Evolutionary conservation across 768 basidiomycete species (phyloP), one percentile per base, ranked within the genome.

Genomic region (Rubroboletus pulcherrimus): DNA sequence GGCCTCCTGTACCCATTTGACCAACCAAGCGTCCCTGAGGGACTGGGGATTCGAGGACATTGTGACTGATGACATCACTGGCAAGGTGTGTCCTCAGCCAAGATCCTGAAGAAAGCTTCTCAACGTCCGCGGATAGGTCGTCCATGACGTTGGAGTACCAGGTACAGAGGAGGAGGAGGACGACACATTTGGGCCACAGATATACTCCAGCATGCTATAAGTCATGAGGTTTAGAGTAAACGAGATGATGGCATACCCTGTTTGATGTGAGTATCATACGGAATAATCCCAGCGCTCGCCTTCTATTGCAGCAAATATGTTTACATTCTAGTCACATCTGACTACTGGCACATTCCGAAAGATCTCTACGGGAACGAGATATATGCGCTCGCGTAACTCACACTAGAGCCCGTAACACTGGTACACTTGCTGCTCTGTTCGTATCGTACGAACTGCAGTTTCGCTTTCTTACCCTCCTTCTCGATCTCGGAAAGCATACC

Each of bases 331-430:
- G 21, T 52, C 39, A 35, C 24, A 49, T 44, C 14, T 39, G 43
- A 38, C 39, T 54, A 47, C 29, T 48, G 21, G 40, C 49, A 58
- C 48, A 48, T 51, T 47, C 43, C 40, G n/a, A 48, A 26, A 35
- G 14, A 43, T 50, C 33, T 49, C 57, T 66, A 72, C 42, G 46
- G 43, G 69, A 91, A 81, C 35, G 75, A 78, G 42, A 92, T 74
- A 73, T 85, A 93, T 31, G 87, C 97, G 68, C 94, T 96, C 8
- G 94, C 95, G 67, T 99, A 99, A 71, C 93, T 96, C 21, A 99
- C 97, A 66, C 96, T 98, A 34, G 89, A 91, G 70, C 94, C 91
- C 45, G 77, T 73, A 51, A 89, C 66, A 17, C 73, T 82, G 60
- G 75, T 60, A 66, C 91, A 93, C 53, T 80, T 76, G 65, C 85